Conservation (phyloP, 2,329 filamentous ascomycete species). For the Fusarium hainanense region DNA sequence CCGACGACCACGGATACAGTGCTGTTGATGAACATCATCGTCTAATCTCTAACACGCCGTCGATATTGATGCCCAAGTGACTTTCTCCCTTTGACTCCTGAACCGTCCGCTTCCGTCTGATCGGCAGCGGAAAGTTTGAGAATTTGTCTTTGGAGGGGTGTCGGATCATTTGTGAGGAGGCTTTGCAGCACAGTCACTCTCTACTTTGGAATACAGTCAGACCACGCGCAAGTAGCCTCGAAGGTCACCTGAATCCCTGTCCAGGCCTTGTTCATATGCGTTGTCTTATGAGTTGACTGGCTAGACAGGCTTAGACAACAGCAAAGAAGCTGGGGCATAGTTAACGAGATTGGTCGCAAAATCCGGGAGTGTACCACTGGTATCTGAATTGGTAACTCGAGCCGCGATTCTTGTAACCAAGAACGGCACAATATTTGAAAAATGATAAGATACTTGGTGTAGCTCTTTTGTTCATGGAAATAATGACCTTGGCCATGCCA, state of each 20-base stretch:
- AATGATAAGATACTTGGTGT: background rate
- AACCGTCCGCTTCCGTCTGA: constrained; percentile 3
- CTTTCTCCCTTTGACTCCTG: background rate
- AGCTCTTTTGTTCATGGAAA: background rate
- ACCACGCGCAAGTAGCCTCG: background rate
- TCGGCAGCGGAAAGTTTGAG: constrained; percentile 11
- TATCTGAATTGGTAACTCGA: background rate
- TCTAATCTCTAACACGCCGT: constrained; percentile 19
- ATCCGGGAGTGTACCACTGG: background rate
- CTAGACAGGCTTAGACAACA: constrained; percentile 1
- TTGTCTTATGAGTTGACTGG: constrained; percentile 2
- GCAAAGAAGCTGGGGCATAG: background rate
- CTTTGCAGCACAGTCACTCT: background rate
- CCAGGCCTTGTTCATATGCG: background rate
- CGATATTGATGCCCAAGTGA: constrained; percentile 20
- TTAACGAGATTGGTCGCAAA: background rate
- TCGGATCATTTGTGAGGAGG: constrained; percentile 9
- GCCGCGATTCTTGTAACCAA: background rate
- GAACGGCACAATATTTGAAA: background rate
- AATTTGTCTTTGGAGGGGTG: background rate
- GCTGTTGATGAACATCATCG: background rate
- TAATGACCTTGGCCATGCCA: background rate
- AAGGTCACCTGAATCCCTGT: background rate
- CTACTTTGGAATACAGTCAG: background rate
- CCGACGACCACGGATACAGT: background rate